Evolutionary conservation across 2,329 filamentous ascomycete genomes (phyloP).

Genomic region (Bipolaris oryzae): DNA sequence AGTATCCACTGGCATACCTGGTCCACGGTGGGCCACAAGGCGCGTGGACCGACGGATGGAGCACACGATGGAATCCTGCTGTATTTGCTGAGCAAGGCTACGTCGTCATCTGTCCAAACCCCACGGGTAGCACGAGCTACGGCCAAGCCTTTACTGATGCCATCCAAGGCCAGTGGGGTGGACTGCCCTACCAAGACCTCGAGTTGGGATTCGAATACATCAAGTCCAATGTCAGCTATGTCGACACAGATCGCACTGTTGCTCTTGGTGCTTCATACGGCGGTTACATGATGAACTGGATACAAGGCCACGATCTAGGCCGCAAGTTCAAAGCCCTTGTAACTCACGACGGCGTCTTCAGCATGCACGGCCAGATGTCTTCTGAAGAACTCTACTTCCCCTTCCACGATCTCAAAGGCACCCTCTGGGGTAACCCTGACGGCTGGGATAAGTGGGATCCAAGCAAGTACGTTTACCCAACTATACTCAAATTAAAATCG

Average conservation of each 20-base stretch:
- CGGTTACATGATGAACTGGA: conserved; percentile 70
- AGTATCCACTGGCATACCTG: conserved; percentile 78
- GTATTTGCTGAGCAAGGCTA: conserved; percentile 89
- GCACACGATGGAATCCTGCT: conserved; percentile 83
- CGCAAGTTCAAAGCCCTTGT: conserved; percentile 87
- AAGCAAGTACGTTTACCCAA: conserved; percentile 35
- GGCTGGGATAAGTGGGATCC: conserved; percentile 66
- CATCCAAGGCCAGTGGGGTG: conserved; percentile 83
- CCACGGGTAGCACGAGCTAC: conserved; percentile 82
- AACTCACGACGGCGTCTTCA: conserved; percentile 86
- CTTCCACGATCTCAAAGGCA: conserved; percentile 51
- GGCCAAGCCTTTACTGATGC: conserved; percentile 78
- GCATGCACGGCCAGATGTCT: conserved; percentile 57
- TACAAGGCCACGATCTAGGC: conserved; percentile 83
- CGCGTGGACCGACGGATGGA: conserved; percentile 77
- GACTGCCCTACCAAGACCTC: conserved; percentile 81
- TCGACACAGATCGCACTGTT: conserved; percentile 72
- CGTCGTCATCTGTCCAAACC: conserved; percentile 80
- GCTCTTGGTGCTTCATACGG: conserved; percentile 68
- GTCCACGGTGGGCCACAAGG: conserved; percentile 86
- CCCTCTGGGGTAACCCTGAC: conserved; percentile 48
- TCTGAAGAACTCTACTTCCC: conserved; percentile 61
- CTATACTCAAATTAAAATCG: not conserved
- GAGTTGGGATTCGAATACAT: conserved; percentile 79
- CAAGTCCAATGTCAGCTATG: conserved; percentile 66